Conservation (phyloP, 495 filamentous ascomycete genomes). For the Podospora pseudoanserina region DNA sequence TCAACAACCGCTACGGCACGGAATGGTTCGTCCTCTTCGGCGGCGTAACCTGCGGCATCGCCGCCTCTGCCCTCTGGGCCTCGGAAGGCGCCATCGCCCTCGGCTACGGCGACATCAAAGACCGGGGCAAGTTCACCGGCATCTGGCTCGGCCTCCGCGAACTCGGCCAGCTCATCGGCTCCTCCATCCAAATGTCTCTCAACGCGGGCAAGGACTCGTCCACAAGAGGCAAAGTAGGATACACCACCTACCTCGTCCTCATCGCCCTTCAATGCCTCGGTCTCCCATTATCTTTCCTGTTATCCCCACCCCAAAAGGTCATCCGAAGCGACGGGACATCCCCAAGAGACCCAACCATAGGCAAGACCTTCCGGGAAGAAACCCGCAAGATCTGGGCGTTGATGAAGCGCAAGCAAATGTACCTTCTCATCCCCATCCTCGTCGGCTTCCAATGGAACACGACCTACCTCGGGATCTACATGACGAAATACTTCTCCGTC, state of each 20-base stretch:
- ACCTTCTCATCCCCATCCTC: constrained; percentile 52
- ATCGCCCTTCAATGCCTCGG: constrained; percentile 52
- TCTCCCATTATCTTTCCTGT: constrained; percentile 48
- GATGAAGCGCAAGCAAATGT: constrained; percentile 46
- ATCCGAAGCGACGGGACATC: constrained; percentile 48
- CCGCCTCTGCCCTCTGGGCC: constrained; percentile 55
- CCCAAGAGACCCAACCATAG: constrained; percentile 39
- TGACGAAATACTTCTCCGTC: constrained; percentile 58
- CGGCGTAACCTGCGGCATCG: constrained; percentile 53
- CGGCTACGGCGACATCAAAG: constrained; percentile 52
- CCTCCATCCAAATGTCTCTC: constrained; percentile 53
- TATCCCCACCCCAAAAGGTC: constrained; percentile 55
- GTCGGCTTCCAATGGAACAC: constrained; percentile 54
- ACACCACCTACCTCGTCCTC: constrained; percentile 52
- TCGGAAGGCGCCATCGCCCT: constrained; percentile 57
- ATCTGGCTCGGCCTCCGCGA: constrained; percentile 59
- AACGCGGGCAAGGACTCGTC: constrained; percentile 41
- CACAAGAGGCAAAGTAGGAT: constrained; percentile 51
- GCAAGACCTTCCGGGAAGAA: constrained; percentile 42
- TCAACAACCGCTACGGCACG: constrained; percentile 55
- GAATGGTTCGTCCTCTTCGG: constrained; percentile 57
- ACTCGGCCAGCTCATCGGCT: constrained; percentile 53
- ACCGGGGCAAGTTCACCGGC: constrained; percentile 53
- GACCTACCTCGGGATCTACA: constrained; percentile 57
- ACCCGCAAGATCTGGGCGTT: constrained; percentile 46